phyloP scores from a whole-genome alignment of 2,329 filamentous ascomycete genomes.

The Bipolaris gigantea region DNA sequence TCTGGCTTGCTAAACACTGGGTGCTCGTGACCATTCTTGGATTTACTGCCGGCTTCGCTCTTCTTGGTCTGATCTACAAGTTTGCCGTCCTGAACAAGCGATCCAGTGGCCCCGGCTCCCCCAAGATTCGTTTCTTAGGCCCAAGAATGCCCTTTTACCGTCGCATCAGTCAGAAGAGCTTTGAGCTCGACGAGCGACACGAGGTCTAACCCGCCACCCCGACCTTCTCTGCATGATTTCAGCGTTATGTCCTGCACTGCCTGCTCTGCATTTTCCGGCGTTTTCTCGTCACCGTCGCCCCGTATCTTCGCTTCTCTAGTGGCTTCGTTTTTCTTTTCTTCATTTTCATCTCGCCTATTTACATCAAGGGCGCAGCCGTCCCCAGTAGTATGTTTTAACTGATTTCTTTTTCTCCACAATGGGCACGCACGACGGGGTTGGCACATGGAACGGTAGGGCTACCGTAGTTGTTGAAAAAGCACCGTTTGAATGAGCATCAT shows the following conservation, averaged over 20 bases:
- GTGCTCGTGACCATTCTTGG: slow-evolving; percentile 58
- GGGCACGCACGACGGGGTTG: slow-evolving; percentile 6
- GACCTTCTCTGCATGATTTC: slow-evolving; percentile 24
- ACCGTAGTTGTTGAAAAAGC: slow-evolving; percentile 1
- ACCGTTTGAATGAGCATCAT: neutral
- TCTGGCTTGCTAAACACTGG: slow-evolving; percentile 64
- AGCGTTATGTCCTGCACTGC: slow-evolving; percentile 22
- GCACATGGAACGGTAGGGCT: slow-evolving; percentile 8
- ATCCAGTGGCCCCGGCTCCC: slow-evolving; percentile 18
- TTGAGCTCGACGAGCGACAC: slow-evolving; percentile 42
- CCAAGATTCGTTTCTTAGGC: slow-evolving; percentile 19
- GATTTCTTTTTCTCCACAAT: neutral
- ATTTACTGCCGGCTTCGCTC: slow-evolving; percentile 55
- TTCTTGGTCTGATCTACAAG: slow-evolving; percentile 57
- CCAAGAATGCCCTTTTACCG: slow-evolving; percentile 42
- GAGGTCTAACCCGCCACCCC: slow-evolving; percentile 29
- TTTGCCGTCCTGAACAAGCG: slow-evolving; percentile 48
- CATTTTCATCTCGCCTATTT: slow-evolving; percentile 16
- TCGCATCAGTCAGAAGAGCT: slow-evolving; percentile 41
- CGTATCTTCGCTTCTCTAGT: slow-evolving; percentile 12
- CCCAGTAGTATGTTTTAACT: slow-evolving; percentile 18
- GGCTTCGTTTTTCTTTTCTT: neutral
- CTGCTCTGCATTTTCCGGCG: slow-evolving; percentile 31
- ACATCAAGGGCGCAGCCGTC: slow-evolving; percentile 1
- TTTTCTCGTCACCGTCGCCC: slow-evolving; percentile 20